Evolutionary conservation across 2,329 filamentous ascomycete genomes (phyloP), one percentile per base, ranked within the genome.

Genomic region (Exserohilum turcica): DNA sequence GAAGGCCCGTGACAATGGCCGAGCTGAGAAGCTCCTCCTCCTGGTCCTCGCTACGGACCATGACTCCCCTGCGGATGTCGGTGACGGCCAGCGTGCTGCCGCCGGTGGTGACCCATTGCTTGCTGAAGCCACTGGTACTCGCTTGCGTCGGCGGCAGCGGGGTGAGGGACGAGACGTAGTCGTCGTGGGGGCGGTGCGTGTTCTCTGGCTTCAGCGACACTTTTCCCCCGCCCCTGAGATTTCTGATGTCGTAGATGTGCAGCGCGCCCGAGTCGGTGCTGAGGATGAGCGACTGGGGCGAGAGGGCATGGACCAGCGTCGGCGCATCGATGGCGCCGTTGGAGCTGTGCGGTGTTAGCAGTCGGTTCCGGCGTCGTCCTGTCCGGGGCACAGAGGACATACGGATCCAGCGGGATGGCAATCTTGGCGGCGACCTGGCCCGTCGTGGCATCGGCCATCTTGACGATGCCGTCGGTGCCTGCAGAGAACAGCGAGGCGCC

Each of bases 31-130:
- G 78, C 75, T 97, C 91, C 61, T 97, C 92, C 66, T 95, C 94
- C 71, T 97, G 94, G 67, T 97, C 92, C 70, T 97, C 94, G 62
- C 91, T 96, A 54, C 88, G 88, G 3, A 92, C 88, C 37, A 97
- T 78, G 5, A 97, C 90, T 12, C 93, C 93, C 42, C 90, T 83
- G 19, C 93, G 86, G 38, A 97, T 79, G 72, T 99, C 94, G 0
- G 92, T 96, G 32, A 97, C 87, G 1, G 92, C 91, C 16, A 99
- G 79, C 0, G 93, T 97, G 1, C 91, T 93, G 38, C 92, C 92
- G 29, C 94, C 94, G 0, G 92, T 97, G 32, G 89, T 94, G 46
- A 97, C 84, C 89, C 92, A 99, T 77, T 97, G 93, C 76, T 96
- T 96, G 66, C 90, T 86, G 72, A 90, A 93, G 5, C 92, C 92